Percentiles rank a stretch among this genome's conserved stretches.
phyloP scores from a whole-genome alignment of 176 grass and related monocot species.

The Tillandsia leiboldiana region DNA sequence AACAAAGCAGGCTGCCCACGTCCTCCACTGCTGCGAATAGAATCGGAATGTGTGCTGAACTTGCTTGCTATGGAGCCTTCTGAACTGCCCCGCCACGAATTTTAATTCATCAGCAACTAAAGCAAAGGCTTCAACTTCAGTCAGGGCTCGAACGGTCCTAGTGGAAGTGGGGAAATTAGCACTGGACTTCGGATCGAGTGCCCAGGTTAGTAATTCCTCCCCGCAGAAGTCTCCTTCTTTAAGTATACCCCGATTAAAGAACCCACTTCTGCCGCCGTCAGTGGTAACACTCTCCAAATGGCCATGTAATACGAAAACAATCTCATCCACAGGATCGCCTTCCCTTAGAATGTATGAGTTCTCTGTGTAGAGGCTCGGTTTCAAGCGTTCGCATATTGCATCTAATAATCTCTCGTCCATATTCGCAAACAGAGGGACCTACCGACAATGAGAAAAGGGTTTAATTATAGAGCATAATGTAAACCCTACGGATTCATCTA shows the following conservation, averaged over 20 bases:
- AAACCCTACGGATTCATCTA: no score
- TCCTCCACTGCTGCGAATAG: constrained; percentile 84
- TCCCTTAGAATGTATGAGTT: constrained; percentile 70
- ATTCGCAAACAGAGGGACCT: constrained; percentile 93
- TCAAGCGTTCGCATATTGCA: constrained; percentile 80
- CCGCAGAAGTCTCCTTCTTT: constrained; percentile 79
- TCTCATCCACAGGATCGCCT: constrained; percentile 96
- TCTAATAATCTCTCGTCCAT: constrained; percentile 77
- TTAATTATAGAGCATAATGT: background rate
- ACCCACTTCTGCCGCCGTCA: constrained; percentile 79
- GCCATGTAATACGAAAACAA: constrained; percentile 86
- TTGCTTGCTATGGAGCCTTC: constrained; percentile 78
- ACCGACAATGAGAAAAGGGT: background rate
- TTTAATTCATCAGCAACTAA: constrained; percentile 64
- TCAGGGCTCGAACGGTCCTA: constrained; percentile 62
- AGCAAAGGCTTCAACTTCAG: constrained; percentile 75
- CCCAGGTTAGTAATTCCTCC: constrained; percentile 88
- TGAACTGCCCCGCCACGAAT: constrained; percentile 93
- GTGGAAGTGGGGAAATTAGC: constrained; percentile 75
- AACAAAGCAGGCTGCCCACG: constrained; percentile 78
- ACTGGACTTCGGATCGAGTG: constrained; percentile 73
- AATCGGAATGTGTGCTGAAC: constrained; percentile 86
- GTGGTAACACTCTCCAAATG: constrained; percentile 78
- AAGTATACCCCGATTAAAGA: constrained; percentile 74
- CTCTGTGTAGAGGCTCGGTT: constrained; percentile 66